Base-by-base conservation (phyloP, 2,329 filamentous ascomycete species). In the Leptographium flavum region DNA sequence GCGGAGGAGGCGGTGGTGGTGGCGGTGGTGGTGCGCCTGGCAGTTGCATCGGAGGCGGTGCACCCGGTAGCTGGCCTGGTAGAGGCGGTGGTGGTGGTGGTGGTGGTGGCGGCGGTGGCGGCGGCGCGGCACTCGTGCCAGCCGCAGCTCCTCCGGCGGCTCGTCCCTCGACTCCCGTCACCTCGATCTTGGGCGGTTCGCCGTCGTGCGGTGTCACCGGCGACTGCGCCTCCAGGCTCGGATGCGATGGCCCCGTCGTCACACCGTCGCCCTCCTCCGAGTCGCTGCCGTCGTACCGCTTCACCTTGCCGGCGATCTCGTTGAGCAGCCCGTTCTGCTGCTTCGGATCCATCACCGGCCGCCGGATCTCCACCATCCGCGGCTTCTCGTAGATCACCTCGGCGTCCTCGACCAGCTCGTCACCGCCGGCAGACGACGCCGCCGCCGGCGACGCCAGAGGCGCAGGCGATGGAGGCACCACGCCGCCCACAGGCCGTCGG, bases 291-390 rank as follows among this genome's bases (percentile, higher is more conserved):
- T 83, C 83, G 55, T 79, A 76, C 49, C 68, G 76, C 63, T 81
- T 81, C 56, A 90, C 74, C 63, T 83, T 92, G 42, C 79, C 75
- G 30, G 78, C 74, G 53, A 94, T 81, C 62, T 94, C 77, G 56
- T 64, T 69, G 70, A 67, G 71, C 64, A 68, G 81, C 57, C 65
- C 90, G 60, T 58, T 78, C 67, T 69, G 78, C 67, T 67, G 81
- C 70, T 68, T 87, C 62, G 63, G 74, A 52, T 76, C 71, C 54
- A 77, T 65, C 30, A 71, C 64, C 11, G 87, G 86, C 50, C 86
- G 76, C 59, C 76, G 81, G 63, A 90, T 76, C 60, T 92, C 75
- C 47, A 94, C 76, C 42, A 94, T 66, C 45, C 81, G 76, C 33
- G 88, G 84, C 62, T 81, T 90, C 63, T 88, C 85, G 51, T 81